A percentile compares a stretch with the other conserved stretches of the same genome.
phyloP scores from a whole-genome alignment of 805 yeast genomes.

The Kuraishia borneana region DNA sequence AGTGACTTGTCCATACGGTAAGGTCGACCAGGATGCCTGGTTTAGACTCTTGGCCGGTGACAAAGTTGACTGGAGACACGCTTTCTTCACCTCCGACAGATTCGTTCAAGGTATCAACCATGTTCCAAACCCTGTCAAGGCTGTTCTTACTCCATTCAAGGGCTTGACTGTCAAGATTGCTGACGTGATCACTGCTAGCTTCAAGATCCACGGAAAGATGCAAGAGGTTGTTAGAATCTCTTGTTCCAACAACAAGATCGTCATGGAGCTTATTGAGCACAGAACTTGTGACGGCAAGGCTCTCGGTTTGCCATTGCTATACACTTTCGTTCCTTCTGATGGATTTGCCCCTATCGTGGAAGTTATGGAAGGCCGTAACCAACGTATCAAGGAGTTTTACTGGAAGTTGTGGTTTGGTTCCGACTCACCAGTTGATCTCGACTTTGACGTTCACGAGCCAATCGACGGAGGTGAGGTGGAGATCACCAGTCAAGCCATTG shows the following conservation, averaged over 20 bases:
- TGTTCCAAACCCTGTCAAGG: slow-evolving; percentile 67
- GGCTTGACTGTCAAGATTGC: slow-evolving; percentile 50
- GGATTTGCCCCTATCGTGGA: slow-evolving; percentile 97
- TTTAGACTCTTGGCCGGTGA: slow-evolving; percentile 72
- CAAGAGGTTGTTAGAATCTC: slow-evolving; percentile 58
- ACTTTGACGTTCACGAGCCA: slow-evolving; percentile 59
- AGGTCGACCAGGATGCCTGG: slow-evolving; percentile 48
- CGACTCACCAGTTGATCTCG: slow-evolving; percentile 45
- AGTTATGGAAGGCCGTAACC: slow-evolving; percentile 82
- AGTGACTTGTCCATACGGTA: slow-evolving; percentile 15
- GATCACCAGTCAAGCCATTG: slow-evolving; percentile 66
- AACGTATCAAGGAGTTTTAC: slow-evolving; percentile 89
- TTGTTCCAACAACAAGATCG: slow-evolving; percentile 39
- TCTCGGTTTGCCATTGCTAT: slow-evolving; percentile 66
- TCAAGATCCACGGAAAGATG: slow-evolving; percentile 59
- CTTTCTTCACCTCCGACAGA: slow-evolving; percentile 68
- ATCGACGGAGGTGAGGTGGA: slow-evolving; percentile 61
- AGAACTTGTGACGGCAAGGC: slow-evolving; percentile 74
- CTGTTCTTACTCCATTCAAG: slow-evolving; percentile 65
- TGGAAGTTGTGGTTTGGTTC: slow-evolving; percentile 94
- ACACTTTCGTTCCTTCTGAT: slow-evolving; percentile 67
- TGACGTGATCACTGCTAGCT: slow-evolving; percentile 53
- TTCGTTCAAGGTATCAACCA: slow-evolving; percentile 81
- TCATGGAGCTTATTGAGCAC: slow-evolving; percentile 70
- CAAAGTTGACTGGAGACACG: slow-evolving; percentile 79